These are phyloP conservation scores for Herpetomonas samuelpessoai DNA, from an alignment of 208 protist genomes.

Conservation along the genomic window DNA sequence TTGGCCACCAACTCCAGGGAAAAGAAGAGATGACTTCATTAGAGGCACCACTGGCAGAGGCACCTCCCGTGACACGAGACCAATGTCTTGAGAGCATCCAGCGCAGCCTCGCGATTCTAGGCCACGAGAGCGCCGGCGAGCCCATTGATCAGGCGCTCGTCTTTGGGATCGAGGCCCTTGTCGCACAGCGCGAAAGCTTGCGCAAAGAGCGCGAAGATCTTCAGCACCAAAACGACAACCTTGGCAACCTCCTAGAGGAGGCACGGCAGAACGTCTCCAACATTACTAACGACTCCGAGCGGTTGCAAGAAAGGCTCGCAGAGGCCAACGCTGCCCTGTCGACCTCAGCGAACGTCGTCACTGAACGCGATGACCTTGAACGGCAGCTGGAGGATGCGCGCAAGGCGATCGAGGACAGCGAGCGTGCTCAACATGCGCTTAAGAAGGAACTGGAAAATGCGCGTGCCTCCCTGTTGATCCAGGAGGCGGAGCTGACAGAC, in stretches of 20 bases:
- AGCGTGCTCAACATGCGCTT: not conserved
- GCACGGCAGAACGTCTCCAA: not conserved
- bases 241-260: slow-evolving; percentile 3
- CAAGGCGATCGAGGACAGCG: not conserved
- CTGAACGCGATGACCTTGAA: not conserved
- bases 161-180: not conserved
- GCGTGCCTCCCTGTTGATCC: not conserved
- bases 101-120: not conserved
- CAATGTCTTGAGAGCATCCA: not conserved
- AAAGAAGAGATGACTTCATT: too few species aligned
- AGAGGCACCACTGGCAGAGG: too few species aligned
- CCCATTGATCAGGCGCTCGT: not conserved
- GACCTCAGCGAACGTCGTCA: too few species aligned
- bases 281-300: not conserved
- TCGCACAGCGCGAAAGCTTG: not conserved
- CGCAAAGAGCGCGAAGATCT: slow-evolving; percentile 8
- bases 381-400: slow-evolving; percentile 6
- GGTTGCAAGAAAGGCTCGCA: not conserved
- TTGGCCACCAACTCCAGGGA: too few species aligned
- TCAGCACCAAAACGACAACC: slow-evolving; percentile 7
- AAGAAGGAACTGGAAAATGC: not conserved
- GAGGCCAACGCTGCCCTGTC: too few species aligned
- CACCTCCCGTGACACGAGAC: too few species aligned
- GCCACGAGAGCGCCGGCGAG: not conserved
- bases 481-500: not conserved